phyloP scores from a whole-genome alignment of 2,329 filamentous ascomycete species.

The Aspergillus jensenii region DNA sequence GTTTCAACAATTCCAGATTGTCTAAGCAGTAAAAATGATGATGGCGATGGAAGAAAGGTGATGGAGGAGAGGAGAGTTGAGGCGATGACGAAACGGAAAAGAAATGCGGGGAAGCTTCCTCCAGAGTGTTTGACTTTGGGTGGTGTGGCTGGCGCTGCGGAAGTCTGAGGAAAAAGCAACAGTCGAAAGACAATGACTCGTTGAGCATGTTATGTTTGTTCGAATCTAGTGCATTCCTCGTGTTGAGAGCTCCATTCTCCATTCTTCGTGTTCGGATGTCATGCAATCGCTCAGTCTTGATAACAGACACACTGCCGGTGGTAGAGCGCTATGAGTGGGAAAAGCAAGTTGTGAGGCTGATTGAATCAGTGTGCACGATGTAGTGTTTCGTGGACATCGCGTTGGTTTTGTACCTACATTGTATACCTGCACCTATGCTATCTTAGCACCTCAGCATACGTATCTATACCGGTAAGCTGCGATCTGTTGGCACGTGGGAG shows the following conservation, averaged over 20 bases:
- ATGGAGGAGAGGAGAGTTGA: background rate
- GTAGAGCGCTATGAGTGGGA: no score
- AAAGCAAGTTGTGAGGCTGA: no score
- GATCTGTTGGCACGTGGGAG: background rate
- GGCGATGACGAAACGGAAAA: background rate
- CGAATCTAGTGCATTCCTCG: background rate
- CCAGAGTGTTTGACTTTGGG: no score
- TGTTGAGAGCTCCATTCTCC: background rate
- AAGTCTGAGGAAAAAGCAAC: background rate
- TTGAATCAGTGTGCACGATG: no score
- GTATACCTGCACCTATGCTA: no score
- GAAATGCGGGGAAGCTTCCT: conserved; percentile 15
- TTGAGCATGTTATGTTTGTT: background rate
- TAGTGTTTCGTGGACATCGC: no score
- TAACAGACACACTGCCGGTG: no score
- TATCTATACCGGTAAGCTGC: background rate
- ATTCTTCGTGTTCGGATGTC: background rate
- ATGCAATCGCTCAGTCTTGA: no score
- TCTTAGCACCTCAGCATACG: background rate
- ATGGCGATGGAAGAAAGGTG: background rate
- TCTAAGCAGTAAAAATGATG: background rate
- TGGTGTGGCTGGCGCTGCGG: background rate
- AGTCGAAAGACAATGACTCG: background rate
- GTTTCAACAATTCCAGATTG: background rate
- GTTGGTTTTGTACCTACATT: no score